A percentile compares a stretch with the other conserved stretches of the same genome.
These are phyloP conservation scores for Trichoderma endophyticum DNA, from an alignment of 2,329 filamentous ascomycete genomes.

Conservation along the genomic window DNA sequence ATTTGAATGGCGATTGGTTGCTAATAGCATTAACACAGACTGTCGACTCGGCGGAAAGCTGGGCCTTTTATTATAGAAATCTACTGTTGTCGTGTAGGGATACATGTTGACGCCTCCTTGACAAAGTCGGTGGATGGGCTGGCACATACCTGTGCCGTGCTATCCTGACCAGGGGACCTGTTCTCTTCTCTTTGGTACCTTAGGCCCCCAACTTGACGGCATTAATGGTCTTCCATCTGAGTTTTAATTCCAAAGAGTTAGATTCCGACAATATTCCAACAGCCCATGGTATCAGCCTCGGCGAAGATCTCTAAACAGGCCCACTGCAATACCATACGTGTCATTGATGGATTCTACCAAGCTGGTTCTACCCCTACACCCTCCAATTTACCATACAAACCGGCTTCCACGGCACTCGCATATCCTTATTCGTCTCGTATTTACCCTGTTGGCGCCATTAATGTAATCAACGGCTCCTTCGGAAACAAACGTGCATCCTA, in stretches of 20 bases:
- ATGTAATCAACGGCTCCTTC: background rate
- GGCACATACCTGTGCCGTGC: no score
- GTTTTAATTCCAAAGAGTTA: no score
- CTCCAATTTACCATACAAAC: background rate
- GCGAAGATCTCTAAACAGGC: no score
- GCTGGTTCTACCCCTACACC: background rate
- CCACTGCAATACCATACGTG: background rate
- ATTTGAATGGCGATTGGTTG: background rate
- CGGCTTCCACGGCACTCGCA: background rate
- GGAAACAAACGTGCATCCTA: background rate
- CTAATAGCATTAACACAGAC: background rate
- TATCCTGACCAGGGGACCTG: no score
- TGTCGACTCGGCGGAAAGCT: background rate
- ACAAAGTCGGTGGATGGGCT: no score
- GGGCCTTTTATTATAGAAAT: background rate
- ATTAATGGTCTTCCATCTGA: no score
- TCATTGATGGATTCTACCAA: background rate
- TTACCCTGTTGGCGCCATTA: background rate
- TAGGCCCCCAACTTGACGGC: no score
- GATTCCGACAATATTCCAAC: no score
- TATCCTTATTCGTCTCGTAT: background rate
- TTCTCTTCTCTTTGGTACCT: no score
- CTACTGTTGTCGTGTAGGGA: background rate
- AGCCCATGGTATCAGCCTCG: no score
- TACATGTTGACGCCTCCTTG: no score